These are phyloP conservation scores for Magnolia kwangsiensis DNA, from an alignment of 164 flowering plant genomes.

Conservation along the genomic window DNA sequence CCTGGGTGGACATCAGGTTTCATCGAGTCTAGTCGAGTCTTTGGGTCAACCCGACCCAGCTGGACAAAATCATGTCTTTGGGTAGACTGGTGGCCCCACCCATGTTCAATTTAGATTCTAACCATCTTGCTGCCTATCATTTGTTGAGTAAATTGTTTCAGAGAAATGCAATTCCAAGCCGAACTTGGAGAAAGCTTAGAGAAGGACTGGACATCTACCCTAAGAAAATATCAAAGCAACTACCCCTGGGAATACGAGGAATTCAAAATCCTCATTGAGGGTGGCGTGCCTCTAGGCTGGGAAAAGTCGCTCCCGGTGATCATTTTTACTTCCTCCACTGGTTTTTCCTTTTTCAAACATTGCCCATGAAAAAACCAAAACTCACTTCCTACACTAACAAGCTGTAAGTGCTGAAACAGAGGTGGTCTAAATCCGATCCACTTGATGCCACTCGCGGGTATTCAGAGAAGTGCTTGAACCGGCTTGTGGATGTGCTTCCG, in stretches of 20 bases:
- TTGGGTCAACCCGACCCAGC: too few relatives aligned
- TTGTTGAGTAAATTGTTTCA: slow-evolving; percentile 7
- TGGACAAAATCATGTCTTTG: too few relatives aligned
- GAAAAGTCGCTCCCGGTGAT: slow-evolving; percentile 47
- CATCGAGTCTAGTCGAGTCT: not conserved
- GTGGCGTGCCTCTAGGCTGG: slow-evolving; percentile 48
- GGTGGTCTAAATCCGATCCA: slow-evolving; percentile 32
- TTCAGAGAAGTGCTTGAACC: slow-evolving; percentile 46
- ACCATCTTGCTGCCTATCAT: too few relatives aligned
- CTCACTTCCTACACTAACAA: not conserved
- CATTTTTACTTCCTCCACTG: too few relatives aligned
- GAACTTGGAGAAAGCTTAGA: slow-evolving; percentile 39
- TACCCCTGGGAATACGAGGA: slow-evolving; percentile 47
- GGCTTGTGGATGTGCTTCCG: slow-evolving; percentile 43
- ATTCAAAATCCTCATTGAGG: slow-evolving; percentile 34
- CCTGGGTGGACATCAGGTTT: not conserved
- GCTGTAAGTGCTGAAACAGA: slow-evolving; percentile 20
- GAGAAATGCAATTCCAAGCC: slow-evolving; percentile 42
- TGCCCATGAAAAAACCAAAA: not conserved
- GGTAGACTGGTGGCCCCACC: too few relatives aligned
- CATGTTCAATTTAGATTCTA: too few relatives aligned
- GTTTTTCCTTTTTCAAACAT: not conserved
- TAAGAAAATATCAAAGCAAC: slow-evolving; percentile 25
- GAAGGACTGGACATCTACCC: slow-evolving; percentile 41
- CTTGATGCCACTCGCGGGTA: slow-evolving; percentile 51